Evolutionary conservation across 306 rosid genomes (phyloP).

Genomic region (Acacia acuminata): DNA sequence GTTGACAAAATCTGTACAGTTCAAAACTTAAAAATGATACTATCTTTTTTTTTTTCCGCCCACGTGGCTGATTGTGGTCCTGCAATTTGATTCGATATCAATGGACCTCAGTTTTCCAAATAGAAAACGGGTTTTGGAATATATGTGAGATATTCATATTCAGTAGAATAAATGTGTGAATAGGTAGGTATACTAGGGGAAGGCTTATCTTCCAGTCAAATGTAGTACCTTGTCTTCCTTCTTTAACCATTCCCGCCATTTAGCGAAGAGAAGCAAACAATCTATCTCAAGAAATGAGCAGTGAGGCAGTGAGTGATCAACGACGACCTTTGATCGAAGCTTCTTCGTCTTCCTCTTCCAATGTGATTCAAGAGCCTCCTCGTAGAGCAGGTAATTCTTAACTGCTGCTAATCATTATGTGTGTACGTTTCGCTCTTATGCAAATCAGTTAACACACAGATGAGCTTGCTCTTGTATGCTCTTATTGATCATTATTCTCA

Average conservation of each 20-base stretch:
- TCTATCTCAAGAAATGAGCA: neutral
- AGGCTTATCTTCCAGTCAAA: neutral
- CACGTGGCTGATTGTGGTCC: neutral
- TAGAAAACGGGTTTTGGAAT: neutral
- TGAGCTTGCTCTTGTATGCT: neutral
- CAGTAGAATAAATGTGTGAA: neutral
- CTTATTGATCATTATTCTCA: neutral
- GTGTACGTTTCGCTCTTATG: neutral
- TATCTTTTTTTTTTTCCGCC: no score
- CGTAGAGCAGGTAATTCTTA: neutral
- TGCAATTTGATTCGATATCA: neutral
- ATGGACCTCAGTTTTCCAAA: neutral
- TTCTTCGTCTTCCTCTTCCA: neutral
- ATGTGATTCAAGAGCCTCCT: neutral
- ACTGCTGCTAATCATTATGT: neutral
- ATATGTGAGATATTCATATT: neutral
- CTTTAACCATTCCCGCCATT: neutral
- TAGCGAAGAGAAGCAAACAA: neutral
- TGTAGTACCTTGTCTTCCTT: neutral
- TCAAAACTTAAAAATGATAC: neutral
- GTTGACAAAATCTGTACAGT: neutral
- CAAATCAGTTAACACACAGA: neutral
- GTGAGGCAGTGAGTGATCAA: neutral
- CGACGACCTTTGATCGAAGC: neutral
- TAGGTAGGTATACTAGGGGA: neutral